These are phyloP conservation scores for Akanthomyces lecanii DNA, from an alignment of 2,329 filamentous ascomycete species.

Conservation along the genomic window DNA sequence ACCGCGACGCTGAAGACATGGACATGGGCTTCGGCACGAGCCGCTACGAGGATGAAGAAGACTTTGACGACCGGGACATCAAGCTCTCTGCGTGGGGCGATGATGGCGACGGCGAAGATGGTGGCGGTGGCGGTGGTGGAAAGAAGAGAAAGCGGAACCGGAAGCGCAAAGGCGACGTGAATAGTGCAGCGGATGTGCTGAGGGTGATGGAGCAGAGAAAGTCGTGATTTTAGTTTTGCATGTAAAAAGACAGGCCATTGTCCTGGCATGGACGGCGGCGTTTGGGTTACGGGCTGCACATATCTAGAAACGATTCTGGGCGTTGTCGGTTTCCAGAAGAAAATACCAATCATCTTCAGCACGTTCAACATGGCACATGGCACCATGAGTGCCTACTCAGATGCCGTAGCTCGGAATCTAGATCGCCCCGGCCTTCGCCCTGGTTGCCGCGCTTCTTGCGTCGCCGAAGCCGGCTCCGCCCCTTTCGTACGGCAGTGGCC, in stretches of 20 bases:
- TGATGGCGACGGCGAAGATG: constrained; percentile 45
- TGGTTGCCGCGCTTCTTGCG: neutral
- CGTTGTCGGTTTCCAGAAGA: neutral
- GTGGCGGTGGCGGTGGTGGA: constrained; percentile 42
- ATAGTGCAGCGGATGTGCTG: constrained; percentile 77
- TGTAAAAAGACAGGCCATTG: neutral
- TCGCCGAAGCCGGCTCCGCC: neutral
- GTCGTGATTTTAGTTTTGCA: constrained; percentile 21
- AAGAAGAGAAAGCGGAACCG: constrained; percentile 66
- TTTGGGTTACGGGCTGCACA: neutral
- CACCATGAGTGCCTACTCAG: no score
- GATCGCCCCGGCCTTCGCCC: neutral
- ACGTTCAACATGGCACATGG: no score
- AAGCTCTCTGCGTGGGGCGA: constrained; percentile 64
- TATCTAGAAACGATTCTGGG: neutral
- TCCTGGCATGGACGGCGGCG: neutral
- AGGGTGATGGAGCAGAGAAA: constrained; percentile 65
- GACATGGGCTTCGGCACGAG: constrained; percentile 93
- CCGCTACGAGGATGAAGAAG: constrained; percentile 82
- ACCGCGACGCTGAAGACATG: constrained; percentile 83
- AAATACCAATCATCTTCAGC: neutral
- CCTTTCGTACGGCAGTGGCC: no score
- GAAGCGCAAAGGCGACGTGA: constrained; percentile 73
- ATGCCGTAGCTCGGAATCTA: neutral
- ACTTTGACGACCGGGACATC: constrained; percentile 64